A percentile compares a stretch with the other conserved stretches of the same genome.
Evolutionary conservation across 345 rosid genomes (phyloP).

Genomic region (Hibiscus mutabilis): DNA sequence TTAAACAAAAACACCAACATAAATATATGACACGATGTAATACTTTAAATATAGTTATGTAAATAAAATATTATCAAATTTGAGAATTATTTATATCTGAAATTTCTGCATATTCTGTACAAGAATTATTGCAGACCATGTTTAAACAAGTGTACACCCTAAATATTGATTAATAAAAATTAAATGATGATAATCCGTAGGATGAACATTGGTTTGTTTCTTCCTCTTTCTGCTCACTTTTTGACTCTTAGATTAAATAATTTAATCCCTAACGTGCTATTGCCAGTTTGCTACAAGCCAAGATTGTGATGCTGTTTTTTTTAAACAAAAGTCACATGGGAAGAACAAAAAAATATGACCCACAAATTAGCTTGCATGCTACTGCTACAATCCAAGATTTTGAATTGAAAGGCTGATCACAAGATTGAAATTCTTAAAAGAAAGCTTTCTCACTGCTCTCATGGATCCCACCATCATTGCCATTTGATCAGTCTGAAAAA

Average conservation of each 20-base stretch:
- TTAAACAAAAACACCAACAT: background rate
- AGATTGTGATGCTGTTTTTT: too few species aligned
- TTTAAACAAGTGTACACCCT: too few species aligned
- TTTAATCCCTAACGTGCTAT: background rate
- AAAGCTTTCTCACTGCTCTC: slow-evolving; percentile 20
- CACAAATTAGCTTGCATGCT: slow-evolving; percentile 2
- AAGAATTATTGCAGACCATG: too few species aligned
- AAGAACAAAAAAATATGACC: slow-evolving; percentile 4
- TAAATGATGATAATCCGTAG: too few species aligned
- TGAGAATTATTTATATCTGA: too few species aligned
- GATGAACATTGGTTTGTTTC: too few species aligned
- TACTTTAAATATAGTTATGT: too few species aligned
- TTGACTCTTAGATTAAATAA: background rate
- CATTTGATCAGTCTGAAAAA: slow-evolving; percentile 5
- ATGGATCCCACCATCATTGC: slow-evolving; percentile 31
- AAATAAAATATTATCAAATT: too few species aligned
- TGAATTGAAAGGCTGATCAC: slow-evolving; percentile 25
- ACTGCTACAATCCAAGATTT: slow-evolving; percentile 19
- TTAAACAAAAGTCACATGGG: slow-evolving; percentile 20
- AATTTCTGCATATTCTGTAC: too few species aligned
- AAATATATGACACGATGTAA: too few species aligned
- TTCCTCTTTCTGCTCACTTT: background rate
- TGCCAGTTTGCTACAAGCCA: too few species aligned
- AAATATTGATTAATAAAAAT: too few species aligned
- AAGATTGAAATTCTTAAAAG: background rate